Base-by-base conservation (phyloP, 176 grass and related monocot species). In the Guadua angustifolia region DNA sequence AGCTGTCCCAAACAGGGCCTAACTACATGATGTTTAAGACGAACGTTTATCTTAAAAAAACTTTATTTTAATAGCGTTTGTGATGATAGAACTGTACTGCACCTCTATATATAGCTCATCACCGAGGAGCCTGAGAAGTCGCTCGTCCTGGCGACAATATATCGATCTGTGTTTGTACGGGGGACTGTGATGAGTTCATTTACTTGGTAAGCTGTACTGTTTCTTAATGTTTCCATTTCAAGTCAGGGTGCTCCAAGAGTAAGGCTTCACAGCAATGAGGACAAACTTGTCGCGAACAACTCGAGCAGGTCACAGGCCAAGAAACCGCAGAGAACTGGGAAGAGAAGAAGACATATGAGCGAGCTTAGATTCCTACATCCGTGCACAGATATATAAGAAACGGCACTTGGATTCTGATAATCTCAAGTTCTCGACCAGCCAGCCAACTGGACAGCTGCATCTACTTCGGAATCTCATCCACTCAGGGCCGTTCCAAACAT, bases 351-450 rank as follows among this genome's bases (percentile, higher is more conserved):
- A 85, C 83, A 70, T 14, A 15, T 1, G 7, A 69, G 21, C 16
- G 14, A 78, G 58, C 83, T 78, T 60, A n/a, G 83, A 61, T 85
- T 39, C 83, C 51, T 59, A 78, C 1, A 78, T n/a, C n/a, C n/a
- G n/a, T 60, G 13, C 21, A 17, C 16, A 24, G 16, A 38, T 5
- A 13, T 17, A 78, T 60, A 36, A 35, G 39, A 43, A 52, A 72
- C 47, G 21, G 9, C 33, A 59, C 74, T 71, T 61, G 74, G 74
- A 79, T 85, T 79, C 83, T 1, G 40, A 7, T 36, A 24, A 52
- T 29, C 22, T 61, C 57, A 25, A 9, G 19, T 22, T 22, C 21
- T 22, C 21, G 1, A 8, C 3, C 33, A 35, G 33, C 52, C 21
- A 3, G 49, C 1, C 55, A n/a, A 53, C 51, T 57, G 19, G 18